Evolutionary conservation across 768 basidiomycete species (phyloP).

Genomic region (Trametes meyenii): DNA sequence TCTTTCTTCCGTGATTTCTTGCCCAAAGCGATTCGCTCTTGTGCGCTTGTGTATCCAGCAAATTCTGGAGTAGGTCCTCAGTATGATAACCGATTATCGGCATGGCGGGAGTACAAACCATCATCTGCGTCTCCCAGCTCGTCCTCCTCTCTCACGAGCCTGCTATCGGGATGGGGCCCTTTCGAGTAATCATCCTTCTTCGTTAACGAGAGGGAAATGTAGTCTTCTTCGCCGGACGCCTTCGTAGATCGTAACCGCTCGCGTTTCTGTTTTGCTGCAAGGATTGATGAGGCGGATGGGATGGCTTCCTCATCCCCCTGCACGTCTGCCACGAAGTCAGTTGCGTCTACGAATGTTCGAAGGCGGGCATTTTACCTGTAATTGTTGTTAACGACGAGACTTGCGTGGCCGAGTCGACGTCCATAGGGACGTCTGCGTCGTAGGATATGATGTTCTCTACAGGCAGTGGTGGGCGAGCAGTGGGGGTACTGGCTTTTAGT

Average conservation of each 20-base stretch:
- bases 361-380: slow-evolving; percentile 33
- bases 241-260: slow-evolving; percentile 61
- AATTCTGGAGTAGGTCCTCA: slow-evolving; percentile 54
- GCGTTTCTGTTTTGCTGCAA: slow-evolving; percentile 74
- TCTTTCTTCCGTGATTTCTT: slow-evolving; percentile 80
- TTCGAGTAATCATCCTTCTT: slow-evolving; percentile 53
- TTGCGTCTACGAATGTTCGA: background rate
- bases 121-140: slow-evolving; percentile 88
- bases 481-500: slow-evolving; percentile 76
- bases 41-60: slow-evolving; percentile 85
- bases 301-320: slow-evolving; percentile 51
- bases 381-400: slow-evolving; percentile 31
- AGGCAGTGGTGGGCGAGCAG: slow-evolving; percentile 47
- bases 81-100: background rate
- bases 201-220: slow-evolving; percentile 74
- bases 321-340: slow-evolving; percentile 22
- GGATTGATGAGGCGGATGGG: slow-evolving; percentile 71
- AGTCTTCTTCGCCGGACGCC: slow-evolving; percentile 58
- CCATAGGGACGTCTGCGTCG: slow-evolving; percentile 53
- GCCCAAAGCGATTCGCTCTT: slow-evolving; percentile 83
- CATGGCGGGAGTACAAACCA: slow-evolving; percentile 47
- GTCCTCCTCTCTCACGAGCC: slow-evolving; percentile 83
- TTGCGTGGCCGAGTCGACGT: slow-evolving; percentile 41
- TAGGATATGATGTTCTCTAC: slow-evolving; percentile 40
- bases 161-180: slow-evolving; percentile 85